phyloP scores from a whole-genome alignment of 1,284 basidiomycete species.

The Rhodotorula sp. region DNA sequence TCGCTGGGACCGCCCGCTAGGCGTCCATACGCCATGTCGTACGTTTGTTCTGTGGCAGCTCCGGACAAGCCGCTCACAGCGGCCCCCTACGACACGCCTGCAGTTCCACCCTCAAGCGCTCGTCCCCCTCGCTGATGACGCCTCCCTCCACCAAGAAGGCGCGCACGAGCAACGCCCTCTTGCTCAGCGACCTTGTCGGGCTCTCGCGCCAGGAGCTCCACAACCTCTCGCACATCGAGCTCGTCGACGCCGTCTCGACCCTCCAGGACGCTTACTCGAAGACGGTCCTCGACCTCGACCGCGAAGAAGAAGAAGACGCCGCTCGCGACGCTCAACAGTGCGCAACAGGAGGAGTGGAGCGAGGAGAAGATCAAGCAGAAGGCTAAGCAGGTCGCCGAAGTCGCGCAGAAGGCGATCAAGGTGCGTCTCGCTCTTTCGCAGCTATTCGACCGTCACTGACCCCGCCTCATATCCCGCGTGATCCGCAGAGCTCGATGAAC shows the following conservation, averaged over 20 bases:
- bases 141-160: not conserved
- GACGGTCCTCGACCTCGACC: not conserved
- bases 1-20: not conserved
- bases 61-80: not conserved
- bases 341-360: not conserved
- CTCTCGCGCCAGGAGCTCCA: too few relatives aligned
- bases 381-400: not conserved
- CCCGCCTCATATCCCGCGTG: not conserved
- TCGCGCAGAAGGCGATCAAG: slow-evolving; percentile 1
- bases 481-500: slow-evolving; percentile 8
- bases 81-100: too few relatives aligned
- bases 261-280: not conserved
- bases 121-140: not conserved
- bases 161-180: not conserved
- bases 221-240: not conserved
- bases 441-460: not conserved
- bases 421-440: not conserved
- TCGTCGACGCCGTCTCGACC: not conserved
- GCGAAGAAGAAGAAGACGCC: slow-evolving; percentile 8
- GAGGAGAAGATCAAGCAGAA: slow-evolving; percentile 1
- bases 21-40: not conserved
- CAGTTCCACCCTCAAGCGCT: slow-evolving; percentile 10
- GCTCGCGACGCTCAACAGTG: not conserved
- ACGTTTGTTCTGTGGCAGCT: not conserved
- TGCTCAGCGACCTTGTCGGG: not conserved